phyloP scores from a whole-genome alignment of 495 filamentous ascomycete species.

The Schizothecium vesticola region DNA sequence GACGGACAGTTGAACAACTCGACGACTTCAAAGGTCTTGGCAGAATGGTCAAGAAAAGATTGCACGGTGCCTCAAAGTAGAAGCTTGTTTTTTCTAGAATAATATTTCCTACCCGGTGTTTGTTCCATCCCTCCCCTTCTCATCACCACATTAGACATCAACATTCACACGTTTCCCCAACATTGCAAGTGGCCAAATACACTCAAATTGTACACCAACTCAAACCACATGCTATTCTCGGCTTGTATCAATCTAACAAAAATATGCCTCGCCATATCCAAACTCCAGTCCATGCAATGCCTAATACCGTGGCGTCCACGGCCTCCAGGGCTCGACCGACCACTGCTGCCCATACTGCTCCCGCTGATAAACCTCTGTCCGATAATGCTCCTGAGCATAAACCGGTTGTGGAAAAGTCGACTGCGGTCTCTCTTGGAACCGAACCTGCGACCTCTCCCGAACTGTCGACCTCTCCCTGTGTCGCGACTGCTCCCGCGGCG shows the following conservation, averaged over 20 bases:
- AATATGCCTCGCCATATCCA: background rate
- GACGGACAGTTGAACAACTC: too few species aligned
- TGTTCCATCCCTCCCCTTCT: too few species aligned
- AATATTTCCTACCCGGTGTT: background rate
- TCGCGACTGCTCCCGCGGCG: background rate
- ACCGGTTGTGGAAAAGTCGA: background rate
- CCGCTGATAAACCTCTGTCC: background rate
- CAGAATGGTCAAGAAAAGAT: too few species aligned
- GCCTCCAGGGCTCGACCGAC: slow-evolving; percentile 10
- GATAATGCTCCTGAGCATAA: background rate
- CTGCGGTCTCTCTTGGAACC: background rate
- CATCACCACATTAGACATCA: background rate
- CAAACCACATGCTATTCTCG: background rate
- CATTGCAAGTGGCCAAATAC: background rate
- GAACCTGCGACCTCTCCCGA: background rate
- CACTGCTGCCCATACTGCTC: background rate
- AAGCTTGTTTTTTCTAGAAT: background rate
- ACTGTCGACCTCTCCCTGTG: background rate
- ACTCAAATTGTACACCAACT: background rate
- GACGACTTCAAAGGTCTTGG: too few species aligned
- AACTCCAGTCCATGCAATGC: background rate
- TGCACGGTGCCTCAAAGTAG: too few species aligned
- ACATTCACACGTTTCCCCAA: background rate
- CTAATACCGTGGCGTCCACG: slow-evolving; percentile 1
- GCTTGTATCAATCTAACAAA: background rate